phyloP scores from a whole-genome alignment of 345 rosid species.

The Dovyalis caffra region DNA sequence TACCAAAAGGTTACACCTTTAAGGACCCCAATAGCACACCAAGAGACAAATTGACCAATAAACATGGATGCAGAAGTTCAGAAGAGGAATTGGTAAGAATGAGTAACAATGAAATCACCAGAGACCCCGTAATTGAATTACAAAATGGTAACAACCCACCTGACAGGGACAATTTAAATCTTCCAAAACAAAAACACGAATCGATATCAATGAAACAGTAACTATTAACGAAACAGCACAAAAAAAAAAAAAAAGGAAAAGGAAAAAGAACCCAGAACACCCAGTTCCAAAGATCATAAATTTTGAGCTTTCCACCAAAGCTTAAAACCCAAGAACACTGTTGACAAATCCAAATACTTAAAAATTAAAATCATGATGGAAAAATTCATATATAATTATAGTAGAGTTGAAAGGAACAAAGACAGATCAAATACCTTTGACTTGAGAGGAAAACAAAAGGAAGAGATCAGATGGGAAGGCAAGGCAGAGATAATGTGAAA shows the following conservation, averaged over 20 bases:
- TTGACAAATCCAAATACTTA: not conserved
- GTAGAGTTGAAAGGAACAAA: constrained; percentile 7
- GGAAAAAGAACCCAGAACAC: constrained; percentile 6
- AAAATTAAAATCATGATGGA: not conserved
- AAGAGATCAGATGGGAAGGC: constrained; percentile 25
- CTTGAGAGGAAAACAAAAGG: constrained; percentile 17
- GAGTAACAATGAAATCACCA: constrained; percentile 9
- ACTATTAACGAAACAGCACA: not conserved
- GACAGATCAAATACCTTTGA: constrained; percentile 44
- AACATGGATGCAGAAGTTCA: constrained; percentile 2
- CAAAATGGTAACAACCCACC: constrained; percentile 17
- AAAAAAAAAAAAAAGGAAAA: not conserved
- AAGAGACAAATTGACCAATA: constrained; percentile 8
- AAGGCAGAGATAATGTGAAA: constrained; percentile 15
- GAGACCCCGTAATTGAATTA: constrained; percentile 23
- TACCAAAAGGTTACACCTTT: constrained; percentile 6
- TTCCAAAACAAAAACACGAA: constrained; percentile 1
- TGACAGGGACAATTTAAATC: constrained; percentile 10
- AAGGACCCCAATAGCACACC: constrained; percentile 11
- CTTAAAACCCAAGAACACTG: not conserved
- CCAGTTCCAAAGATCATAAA: constrained; percentile 9
- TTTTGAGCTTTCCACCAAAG: not conserved
- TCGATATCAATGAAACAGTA: constrained; percentile 38
- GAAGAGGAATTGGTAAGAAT: not conserved
- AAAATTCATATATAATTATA: not conserved